Percentiles rank a stretch among this genome's conserved stretches.
These are phyloP conservation scores for Pseudotulostoma volvatum DNA, from an alignment of 495 filamentous ascomycete species.

Conservation along the genomic window DNA sequence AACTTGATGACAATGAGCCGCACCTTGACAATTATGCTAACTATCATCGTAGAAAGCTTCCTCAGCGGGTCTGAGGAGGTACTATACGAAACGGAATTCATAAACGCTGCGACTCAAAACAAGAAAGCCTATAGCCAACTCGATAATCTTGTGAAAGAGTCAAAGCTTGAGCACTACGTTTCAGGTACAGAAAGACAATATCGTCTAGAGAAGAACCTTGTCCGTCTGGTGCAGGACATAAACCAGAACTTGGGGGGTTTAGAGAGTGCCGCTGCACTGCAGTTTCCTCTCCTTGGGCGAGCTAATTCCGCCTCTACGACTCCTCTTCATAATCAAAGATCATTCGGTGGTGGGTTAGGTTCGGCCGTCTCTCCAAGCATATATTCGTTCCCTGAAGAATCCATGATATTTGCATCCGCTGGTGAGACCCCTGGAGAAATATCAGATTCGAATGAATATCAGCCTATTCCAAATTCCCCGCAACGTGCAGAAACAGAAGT, in stretches of 20 bases:
- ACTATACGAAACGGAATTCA: slow-evolving; percentile 43
- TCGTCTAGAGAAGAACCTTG: slow-evolving; percentile 57
- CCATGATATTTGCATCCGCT: slow-evolving; percentile 40
- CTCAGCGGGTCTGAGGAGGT: slow-evolving; percentile 73
- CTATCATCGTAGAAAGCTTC: slow-evolving; percentile 71
- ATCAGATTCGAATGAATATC: slow-evolving; percentile 20
- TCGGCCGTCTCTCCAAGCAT: slow-evolving; percentile 10
- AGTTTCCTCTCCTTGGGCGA: slow-evolving; percentile 68
- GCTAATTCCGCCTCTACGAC: slow-evolving; percentile 12
- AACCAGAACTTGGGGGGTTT: slow-evolving; percentile 84
- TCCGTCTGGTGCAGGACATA: slow-evolving; percentile 73
- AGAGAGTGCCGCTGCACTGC: slow-evolving; percentile 73
- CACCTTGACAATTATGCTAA: slow-evolving; percentile 63
- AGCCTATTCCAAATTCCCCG: slow-evolving; percentile 6
- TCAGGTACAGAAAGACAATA: slow-evolving; percentile 72
- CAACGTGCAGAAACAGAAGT: slow-evolving; percentile 6
- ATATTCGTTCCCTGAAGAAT: slow-evolving; percentile 24
- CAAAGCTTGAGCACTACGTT: slow-evolving; percentile 81
- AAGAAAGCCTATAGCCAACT: slow-evolving; percentile 53
- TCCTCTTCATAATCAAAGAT: not conserved
- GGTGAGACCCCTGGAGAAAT: slow-evolving; percentile 47
- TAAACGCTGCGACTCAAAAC: slow-evolving; percentile 49
- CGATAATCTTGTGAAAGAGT: slow-evolving; percentile 67
- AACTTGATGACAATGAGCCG: slow-evolving; percentile 62
- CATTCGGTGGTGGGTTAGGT: slow-evolving; percentile 1